phyloP scores from a whole-genome alignment of 106 monocot genomes.

The Dendrobium chrysotoxum region DNA sequence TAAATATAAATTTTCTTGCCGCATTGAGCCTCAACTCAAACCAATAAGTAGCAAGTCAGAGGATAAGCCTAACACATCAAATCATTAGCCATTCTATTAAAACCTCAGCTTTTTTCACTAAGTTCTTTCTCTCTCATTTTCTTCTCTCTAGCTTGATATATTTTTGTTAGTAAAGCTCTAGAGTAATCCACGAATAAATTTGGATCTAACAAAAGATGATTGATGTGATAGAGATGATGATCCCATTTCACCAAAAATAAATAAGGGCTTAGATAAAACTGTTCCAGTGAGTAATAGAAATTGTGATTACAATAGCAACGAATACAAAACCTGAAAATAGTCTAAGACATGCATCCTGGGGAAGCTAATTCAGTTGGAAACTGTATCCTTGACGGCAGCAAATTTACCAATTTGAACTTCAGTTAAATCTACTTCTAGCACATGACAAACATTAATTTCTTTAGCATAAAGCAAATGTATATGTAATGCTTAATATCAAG shows the following conservation, averaged over 20 bases:
- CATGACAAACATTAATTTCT: neutral
- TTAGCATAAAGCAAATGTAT: neutral
- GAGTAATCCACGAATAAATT: too few relatives aligned
- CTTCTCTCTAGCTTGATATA: too few relatives aligned
- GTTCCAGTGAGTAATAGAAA: neutral
- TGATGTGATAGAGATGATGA: neutral
- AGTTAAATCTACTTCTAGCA: neutral
- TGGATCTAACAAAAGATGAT: too few relatives aligned
- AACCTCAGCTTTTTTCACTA: too few relatives aligned
- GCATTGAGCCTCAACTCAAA: neutral
- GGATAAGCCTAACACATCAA: neutral
- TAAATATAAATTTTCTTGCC: neutral
- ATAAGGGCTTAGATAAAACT: neutral
- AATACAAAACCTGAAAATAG: neutral
- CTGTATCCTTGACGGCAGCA: neutral
- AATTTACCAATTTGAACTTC: neutral
- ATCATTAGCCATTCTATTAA: too few relatives aligned
- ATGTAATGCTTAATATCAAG: neutral
- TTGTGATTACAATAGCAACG: neutral
- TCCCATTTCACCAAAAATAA: neutral
- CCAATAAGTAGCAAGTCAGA: neutral
- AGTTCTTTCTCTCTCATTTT: too few relatives aligned
- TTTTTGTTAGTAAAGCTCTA: too few relatives aligned
- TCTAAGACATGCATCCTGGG: neutral
- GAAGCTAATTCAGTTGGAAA: neutral